phyloP scores from a whole-genome alignment of 1,139 yeast species.

The Suhomyces wounanorum region DNA sequence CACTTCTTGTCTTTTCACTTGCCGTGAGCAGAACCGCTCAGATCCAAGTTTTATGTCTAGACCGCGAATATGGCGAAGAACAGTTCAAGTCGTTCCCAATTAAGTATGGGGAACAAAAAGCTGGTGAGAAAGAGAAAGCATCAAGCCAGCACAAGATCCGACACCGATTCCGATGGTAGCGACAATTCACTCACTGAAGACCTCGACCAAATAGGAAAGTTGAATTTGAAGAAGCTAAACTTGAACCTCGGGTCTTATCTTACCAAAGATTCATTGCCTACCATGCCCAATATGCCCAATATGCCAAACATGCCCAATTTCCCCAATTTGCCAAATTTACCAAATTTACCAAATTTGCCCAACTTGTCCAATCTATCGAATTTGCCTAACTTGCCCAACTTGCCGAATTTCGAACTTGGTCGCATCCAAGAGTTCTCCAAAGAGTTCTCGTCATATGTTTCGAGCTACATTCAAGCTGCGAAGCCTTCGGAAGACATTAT shows the following conservation, averaged over 20 bases:
- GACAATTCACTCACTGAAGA: conserved; percentile 44
- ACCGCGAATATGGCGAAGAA: neutral
- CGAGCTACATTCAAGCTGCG: conserved; percentile 26
- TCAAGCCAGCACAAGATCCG: neutral
- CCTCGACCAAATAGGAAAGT: conserved; percentile 48
- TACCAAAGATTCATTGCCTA: conserved; percentile 14
- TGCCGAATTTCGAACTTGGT: conserved; percentile 25
- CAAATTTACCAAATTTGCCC: conserved; percentile 17
- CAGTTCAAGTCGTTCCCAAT: neutral
- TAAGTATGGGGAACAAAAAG: neutral
- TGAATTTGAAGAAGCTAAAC: conserved; percentile 26
- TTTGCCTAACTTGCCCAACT: conserved; percentile 24
- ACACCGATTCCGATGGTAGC: conserved; percentile 18
- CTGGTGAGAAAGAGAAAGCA: conserved; percentile 5
- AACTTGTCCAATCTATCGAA: conserved; percentile 13
- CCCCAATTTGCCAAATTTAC: conserved; percentile 11
- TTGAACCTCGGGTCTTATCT: conserved; percentile 20
- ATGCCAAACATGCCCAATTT: conserved; percentile 21
- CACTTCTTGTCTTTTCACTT: neutral
- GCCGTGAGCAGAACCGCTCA: neutral
- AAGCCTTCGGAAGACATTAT: conserved; percentile 10
- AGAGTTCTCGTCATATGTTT: conserved; percentile 33
- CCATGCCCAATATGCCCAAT: conserved; percentile 19
- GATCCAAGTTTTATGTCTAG: neutral
- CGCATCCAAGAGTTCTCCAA: conserved; percentile 30